phyloP scores from a whole-genome alignment of 169 alveolate species.

The Plasmodium cynomolgi region DNA sequence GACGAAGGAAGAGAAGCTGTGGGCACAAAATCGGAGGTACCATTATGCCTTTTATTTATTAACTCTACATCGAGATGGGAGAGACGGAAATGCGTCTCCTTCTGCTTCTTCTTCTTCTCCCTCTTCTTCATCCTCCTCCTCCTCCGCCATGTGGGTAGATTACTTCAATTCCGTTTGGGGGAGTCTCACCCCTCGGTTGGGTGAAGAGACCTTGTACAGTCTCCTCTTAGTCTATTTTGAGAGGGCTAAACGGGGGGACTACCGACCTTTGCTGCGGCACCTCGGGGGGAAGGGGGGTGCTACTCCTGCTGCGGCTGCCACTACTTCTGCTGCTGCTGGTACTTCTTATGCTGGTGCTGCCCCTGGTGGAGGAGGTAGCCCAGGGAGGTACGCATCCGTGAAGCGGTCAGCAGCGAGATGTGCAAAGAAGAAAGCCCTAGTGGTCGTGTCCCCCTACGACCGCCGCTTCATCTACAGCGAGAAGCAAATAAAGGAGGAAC shows the following conservation, averaged over 20 bases:
- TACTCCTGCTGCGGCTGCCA: too few relatives aligned
- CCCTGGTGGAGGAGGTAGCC: too few relatives aligned
- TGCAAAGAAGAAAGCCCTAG: neutral
- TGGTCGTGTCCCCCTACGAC: neutral
- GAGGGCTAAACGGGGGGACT: neutral
- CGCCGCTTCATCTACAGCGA: neutral
- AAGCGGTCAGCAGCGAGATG: neutral
- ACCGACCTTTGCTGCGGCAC: neutral
- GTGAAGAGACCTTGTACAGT: neutral
- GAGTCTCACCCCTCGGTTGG: neutral
- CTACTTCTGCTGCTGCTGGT: too few relatives aligned
- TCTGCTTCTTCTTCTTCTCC: too few relatives aligned
- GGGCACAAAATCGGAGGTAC: neutral
- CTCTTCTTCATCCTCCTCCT: too few relatives aligned
- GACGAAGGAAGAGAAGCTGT: neutral
- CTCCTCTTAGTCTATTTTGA: slow-evolving; percentile 29
- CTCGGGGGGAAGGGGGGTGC: too few relatives aligned
- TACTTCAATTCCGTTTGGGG: slow-evolving; percentile 8
- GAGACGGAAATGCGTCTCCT: neutral
- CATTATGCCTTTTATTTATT: slow-evolving; percentile 32
- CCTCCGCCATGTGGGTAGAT: neutral
- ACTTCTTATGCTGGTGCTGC: too few relatives aligned
- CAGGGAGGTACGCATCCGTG: neutral
- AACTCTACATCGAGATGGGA: neutral
- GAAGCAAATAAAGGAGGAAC: slow-evolving; percentile 7